phyloP scores from a whole-genome alignment of 768 basidiomycete genomes.

The Collybia sp. region DNA sequence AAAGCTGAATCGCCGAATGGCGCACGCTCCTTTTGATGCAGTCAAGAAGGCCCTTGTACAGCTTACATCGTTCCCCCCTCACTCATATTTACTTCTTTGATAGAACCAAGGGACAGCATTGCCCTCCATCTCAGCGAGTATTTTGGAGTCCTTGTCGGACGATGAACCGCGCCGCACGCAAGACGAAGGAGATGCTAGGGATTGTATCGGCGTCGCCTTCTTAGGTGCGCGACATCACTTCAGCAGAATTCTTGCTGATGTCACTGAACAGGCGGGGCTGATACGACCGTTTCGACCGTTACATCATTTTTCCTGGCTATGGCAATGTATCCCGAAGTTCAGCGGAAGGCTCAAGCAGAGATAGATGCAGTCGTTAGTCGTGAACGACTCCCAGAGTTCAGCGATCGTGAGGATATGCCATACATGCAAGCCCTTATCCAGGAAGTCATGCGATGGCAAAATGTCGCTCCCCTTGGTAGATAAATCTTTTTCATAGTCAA shows the following conservation, averaged over 20 bases:
- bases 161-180: background rate
- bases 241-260: too few relatives aligned
- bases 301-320: constrained; percentile 11
- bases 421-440: constrained; percentile 13
- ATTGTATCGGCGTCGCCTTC: constrained; percentile 7
- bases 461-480: background rate
- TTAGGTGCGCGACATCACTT: background rate
- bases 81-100: background rate
- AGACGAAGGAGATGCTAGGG: constrained; percentile 6
- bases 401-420: constrained; percentile 19
- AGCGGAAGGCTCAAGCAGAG: constrained; percentile 26
- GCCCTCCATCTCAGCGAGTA: constrained; percentile 1
- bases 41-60: background rate
- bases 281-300: constrained; percentile 4
- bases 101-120: background rate
- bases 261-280: too few relatives aligned
- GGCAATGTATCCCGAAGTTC: constrained; percentile 10
- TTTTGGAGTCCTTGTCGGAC: constrained; percentile 1
- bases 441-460: constrained; percentile 6
- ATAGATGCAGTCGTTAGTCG: constrained; percentile 26
- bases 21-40: constrained; percentile 16
- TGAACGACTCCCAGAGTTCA: constrained; percentile 25
- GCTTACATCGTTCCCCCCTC: too few relatives aligned
- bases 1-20: constrained; percentile 11
- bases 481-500: background rate